Base-by-base conservation (phyloP, 306 rosid species). In the Lotus japonicus region DNA sequence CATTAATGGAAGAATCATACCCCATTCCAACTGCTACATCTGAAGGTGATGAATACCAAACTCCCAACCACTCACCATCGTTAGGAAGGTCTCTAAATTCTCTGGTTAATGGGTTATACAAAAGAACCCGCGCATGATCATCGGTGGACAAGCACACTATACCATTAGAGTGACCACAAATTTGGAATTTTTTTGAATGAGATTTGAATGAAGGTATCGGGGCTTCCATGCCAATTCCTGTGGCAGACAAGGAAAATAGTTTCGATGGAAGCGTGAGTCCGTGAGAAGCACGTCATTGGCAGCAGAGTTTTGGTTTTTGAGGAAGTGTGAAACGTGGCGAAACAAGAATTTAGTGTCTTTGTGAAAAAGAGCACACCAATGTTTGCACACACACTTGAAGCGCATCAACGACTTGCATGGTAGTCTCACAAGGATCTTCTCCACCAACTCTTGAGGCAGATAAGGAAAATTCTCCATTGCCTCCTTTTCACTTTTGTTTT, bases 11-110 rank as follows among this genome's bases (percentile, higher is more conserved):
- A 9, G 65, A 33, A 64, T 73, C 56, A 44, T 73, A 54, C 13
- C 78, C 78, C 71, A 73, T 53, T 54, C 78, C 78, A 64, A 64
- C 78, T 54, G 78, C 65, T 64, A n/a, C n/a, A n/a, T n/a, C n/a
- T n/a, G n/a, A n/a, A n/a, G n/a, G n/a, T n/a, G n/a, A n/a, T n/a
- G n/a, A n/a, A n/a, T n/a, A n/a, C n/a, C n/a, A n/a, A n/a, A n/a
- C n/a, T 53, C 26, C 33, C 4, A 48, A 53, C 41, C 58, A 4
- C 49, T 64, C 13, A 3, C 3, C 3, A 11, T 65, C 31, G 1
- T 73, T 58, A 31, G 78, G 78, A 73, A 73, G 59, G 38, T 14
- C 11, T 44, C 33, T 64, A 26, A 54, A 31, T n/a, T 64, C 78
- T 46, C 59, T 54, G 4, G 72, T 73, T 4, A 72, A 66, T 8